Conservation (phyloP, 2,329 filamentous ascomycete genomes). For the Penicillium sp. region DNA sequence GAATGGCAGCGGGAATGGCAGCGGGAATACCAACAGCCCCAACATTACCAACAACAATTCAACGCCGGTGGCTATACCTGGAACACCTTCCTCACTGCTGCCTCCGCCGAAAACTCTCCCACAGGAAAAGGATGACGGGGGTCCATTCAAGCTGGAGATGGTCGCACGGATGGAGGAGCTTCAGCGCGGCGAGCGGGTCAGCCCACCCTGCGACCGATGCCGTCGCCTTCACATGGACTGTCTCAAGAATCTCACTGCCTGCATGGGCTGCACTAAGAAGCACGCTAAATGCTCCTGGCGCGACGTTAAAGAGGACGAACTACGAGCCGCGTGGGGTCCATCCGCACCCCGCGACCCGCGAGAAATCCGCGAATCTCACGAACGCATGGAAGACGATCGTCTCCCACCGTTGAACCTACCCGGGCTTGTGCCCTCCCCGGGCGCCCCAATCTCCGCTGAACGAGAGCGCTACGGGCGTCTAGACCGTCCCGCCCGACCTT, state of each 20-base stretch:
- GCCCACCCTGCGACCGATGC: slow-evolving; percentile 85
- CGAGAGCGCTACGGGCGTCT: slow-evolving; percentile 16
- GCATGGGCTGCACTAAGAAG: slow-evolving; percentile 86
- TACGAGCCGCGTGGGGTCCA: slow-evolving; percentile 41
- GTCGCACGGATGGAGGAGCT: slow-evolving; percentile 77
- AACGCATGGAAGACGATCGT: slow-evolving; percentile 15
- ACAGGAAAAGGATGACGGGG: slow-evolving; percentile 62
- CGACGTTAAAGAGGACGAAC: slow-evolving; percentile 76
- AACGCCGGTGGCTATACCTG: slow-evolving; percentile 60
- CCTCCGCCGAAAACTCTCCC: slow-evolving; percentile 54
- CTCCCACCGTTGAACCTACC: slow-evolving; percentile 16
- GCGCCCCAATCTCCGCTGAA: slow-evolving; percentile 21
- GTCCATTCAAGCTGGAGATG: slow-evolving; percentile 69
- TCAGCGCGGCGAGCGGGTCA: slow-evolving; percentile 73
- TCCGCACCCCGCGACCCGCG: slow-evolving; percentile 2
- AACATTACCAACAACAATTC: slow-evolving; percentile 48
- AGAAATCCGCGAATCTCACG: slow-evolving; percentile 10
- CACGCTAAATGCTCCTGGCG: slow-evolving; percentile 89
- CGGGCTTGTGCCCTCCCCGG: slow-evolving; percentile 11
- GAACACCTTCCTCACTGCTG: slow-evolving; percentile 59
- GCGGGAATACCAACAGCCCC: slow-evolving; percentile 1
- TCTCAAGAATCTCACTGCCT: slow-evolving; percentile 84
- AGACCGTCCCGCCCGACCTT: slow-evolving; percentile 9
- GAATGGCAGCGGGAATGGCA: background rate
- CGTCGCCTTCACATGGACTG: slow-evolving; percentile 80